Evolutionary conservation across 1,284 basidiomycete genomes (phyloP), one percentile per base, ranked within the genome.

Genomic region (Ganoderma lucidum): DNA sequence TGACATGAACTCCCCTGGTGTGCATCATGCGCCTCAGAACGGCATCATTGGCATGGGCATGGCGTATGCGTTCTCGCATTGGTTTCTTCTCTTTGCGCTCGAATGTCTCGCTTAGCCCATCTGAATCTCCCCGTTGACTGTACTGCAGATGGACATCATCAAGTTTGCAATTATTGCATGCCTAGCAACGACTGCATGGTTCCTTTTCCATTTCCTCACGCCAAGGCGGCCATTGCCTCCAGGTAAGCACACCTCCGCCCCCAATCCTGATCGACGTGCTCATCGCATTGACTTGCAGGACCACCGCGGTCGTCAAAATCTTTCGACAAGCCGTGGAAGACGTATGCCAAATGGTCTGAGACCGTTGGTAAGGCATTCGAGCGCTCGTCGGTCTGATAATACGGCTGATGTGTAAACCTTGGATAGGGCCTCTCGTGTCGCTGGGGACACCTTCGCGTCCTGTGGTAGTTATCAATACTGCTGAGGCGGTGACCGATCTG

Each of bases 391-490:
- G 6, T 1, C 19, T 6, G n/a, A 59, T 23, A 19, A 37, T n/a
- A n/a, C 37, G 37, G 19, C 23, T 51, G 48, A 51, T 10, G 23
- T 23, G 23, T 41, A 12, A 23, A 9, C 10, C 17, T 23, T 6
- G 19, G 17, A 32, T 55, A 63, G 44, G 53, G 30, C 66, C 62
- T 42, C 44, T 67, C 1, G 45, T 67, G 17, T 45, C 55, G 6
- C 28, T 63, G 19, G 58, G 58, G 10, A 59, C n/a, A 37, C 15
- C 41, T 19, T 42, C 30, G 42, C 42, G 62, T 6, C 56, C 59
- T 6, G 42, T 68, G 39, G 41, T 68, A 2, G 63, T 62, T 8
- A 44, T 68, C 51, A 71, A 68, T 48, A 71, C 66, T 17, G 35
- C 59, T 2, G 35, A 67, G 6, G 66, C 66, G 0, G 63, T 61